These are phyloP conservation scores for Crithidia expoeki DNA, from an alignment of 208 protist species.

Conservation along the genomic window DNA sequence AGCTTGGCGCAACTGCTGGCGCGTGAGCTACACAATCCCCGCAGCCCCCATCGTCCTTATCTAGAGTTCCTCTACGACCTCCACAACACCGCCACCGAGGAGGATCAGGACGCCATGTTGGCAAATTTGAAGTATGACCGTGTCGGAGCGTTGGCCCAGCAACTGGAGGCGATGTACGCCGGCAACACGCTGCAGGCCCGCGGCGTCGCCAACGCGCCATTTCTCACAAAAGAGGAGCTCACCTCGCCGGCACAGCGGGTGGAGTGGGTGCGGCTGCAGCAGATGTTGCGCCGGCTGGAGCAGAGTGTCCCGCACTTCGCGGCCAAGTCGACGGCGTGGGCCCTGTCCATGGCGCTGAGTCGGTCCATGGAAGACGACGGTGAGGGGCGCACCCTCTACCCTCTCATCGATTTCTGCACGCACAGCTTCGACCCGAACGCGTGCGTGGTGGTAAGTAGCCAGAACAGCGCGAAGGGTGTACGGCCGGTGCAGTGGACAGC, in stretches of 20 bases:
- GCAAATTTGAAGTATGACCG: slow-evolving; percentile 16
- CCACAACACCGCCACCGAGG: slow-evolving; percentile 66
- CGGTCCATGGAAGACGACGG: slow-evolving; percentile 58
- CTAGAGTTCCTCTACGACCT: slow-evolving; percentile 88
- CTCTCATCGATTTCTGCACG: slow-evolving; percentile 83
- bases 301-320: slow-evolving; percentile 86
- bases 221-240: slow-evolving; percentile 58
- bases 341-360: slow-evolving; percentile 78
- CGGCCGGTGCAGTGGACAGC: slow-evolving; percentile 26
- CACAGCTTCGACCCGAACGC: slow-evolving; percentile 75
- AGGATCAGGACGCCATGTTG: slow-evolving; percentile 29
- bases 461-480: neutral
- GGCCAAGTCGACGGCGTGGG: slow-evolving; percentile 76
- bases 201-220: slow-evolving; percentile 77
- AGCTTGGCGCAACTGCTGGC: slow-evolving; percentile 53
- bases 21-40: slow-evolving; percentile 73
- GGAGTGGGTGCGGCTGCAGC: slow-evolving; percentile 63
- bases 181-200: slow-evolving; percentile 70
- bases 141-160: slow-evolving; percentile 29
- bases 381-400: slow-evolving; percentile 64
- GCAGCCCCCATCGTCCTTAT: slow-evolving; percentile 61
- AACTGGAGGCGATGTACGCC: slow-evolving; percentile 73
- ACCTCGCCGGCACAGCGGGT: slow-evolving; percentile 50
- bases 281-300: slow-evolving; percentile 66
- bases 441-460: slow-evolving; percentile 17